Evolutionary conservation across 805 yeast genomes (phyloP), one percentile per base, ranked within the genome.

Genomic region (Clavispora asparagi): DNA sequence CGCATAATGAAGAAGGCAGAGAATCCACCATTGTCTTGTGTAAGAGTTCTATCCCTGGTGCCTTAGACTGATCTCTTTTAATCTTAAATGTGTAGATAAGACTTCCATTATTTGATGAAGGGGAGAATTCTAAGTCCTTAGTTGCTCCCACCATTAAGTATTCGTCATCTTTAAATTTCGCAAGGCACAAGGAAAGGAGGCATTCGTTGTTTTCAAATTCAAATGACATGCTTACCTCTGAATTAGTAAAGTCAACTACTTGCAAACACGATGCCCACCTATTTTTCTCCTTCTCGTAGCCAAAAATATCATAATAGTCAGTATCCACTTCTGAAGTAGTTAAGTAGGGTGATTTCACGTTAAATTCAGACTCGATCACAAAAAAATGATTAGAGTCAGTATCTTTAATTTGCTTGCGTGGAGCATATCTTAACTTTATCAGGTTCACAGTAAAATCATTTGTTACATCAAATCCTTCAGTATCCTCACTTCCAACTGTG

Each of bases 11-110:
- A 27, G 71, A 51, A 0, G 81, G 78, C 2, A 70, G 65, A 7
- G 57, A 66, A 5, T 78, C 81, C 0, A 84, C 63, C 12, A 63
- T 58, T 0, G 97, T 89, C 44, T 70, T 70, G 61, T 91, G 94
- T 4, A 83, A 54, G 28, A 79, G 68, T 28, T 66, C 60, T 23
- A 87, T 46, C 41, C 13, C n/a, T 9, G 25, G 19, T 39, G 31
- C n/a, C 33, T 44, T 39, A 27, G 45, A 48, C 7, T 29, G 36
- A 26, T 71, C 71, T 7, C 63, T 62, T 19, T 55, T 48, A 7
- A 77, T 58, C 25, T 55, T 59, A 56, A 67, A 79, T 2, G 74
- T 61, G 49, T 68, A 60, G 36, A 79, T 49, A 50, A 47, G 70
- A 38, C 61, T 57, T 10, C 53, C 61, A 8, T 51, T 48, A 43